Evolutionary conservation across 129 eudicot genomes (phyloP), one percentile per base, ranked within the genome.

Genomic region (Artemisia tridentata): DNA sequence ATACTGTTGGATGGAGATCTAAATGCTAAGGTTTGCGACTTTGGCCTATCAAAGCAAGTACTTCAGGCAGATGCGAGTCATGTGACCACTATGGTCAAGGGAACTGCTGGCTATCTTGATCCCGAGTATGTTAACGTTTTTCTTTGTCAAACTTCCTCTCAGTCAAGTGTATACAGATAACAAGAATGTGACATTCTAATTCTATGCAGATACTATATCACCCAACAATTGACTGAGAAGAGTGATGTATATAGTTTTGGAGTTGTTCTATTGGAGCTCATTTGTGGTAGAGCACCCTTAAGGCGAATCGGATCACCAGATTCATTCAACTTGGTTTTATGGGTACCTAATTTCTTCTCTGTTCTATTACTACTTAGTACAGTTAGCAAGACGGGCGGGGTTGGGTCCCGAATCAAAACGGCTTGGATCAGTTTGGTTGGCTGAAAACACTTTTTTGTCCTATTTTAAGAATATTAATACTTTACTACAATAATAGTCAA

Each of bases 241-340:
- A 92, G 96, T 55, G 98, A 92, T 60, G 82, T 92, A 61, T 92
- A 86, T 70, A 92, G 98, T 79, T 92, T 92, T 19, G 98, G 98
- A 63, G 98, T 92, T 31, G 98, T 92, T 74, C 95, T 92, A 79
- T 76, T 92, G 69, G 98, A 92, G 87, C 96, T 92, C 67, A 92
- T 92, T 17, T 92, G 98, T 72, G 98, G 98, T 17, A 77, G 98
- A 71, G 92, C 91, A 62, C 96, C 98, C 21, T 82, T 89, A 63
- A 89, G 82, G 71, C 92, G 83, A 69, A 75, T 88, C 9, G 98
- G 98, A 84, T 60, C 85, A 64, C 98, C 98, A n/a, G 98, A 92
- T 75, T 86, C 96, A 52, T 89, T 86, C 71, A 92, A 92, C 58
- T 74, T 92, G 80, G 98, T 92, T 76, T 82, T 92, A 75, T 92